Evolutionary conservation across 495 filamentous ascomycete species (phyloP).

Genomic region (Xylaria castorea): DNA sequence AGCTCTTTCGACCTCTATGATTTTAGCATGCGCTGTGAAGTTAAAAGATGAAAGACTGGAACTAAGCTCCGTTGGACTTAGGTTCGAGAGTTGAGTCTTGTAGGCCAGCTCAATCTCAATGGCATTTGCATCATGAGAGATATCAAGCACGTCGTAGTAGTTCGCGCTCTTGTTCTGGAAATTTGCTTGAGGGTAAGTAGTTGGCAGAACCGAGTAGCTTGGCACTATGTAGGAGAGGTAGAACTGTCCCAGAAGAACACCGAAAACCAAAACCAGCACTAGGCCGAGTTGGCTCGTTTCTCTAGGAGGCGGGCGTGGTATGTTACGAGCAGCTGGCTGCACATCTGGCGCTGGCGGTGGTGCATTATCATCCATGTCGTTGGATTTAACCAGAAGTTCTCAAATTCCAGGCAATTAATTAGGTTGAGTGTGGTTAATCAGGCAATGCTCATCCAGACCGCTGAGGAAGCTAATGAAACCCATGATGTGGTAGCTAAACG

Average conservation of each 20-base stretch:
- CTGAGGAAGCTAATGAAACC: not conserved
- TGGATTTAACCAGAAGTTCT: not conserved
- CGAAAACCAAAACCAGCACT: not conserved
- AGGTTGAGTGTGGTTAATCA: not conserved
- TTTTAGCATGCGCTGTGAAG: not conserved
- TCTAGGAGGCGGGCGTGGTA: not conserved
- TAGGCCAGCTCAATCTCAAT: not conserved
- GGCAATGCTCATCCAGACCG: not conserved
- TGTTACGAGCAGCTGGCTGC: not conserved
- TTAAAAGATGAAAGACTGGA: not conserved
- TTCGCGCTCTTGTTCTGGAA: slow-evolving; percentile 3
- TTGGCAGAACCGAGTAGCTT: not conserved
- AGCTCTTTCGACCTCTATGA: not conserved
- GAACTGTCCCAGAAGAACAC: not conserved
- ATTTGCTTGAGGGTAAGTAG: not conserved
- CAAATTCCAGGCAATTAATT: not conserved
- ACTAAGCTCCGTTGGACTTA: not conserved
- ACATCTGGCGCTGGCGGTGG: not conserved
- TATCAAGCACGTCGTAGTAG: not conserved
- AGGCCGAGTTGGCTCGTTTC: not conserved
- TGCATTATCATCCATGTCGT: not conserved
- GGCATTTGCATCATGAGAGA: not conserved
- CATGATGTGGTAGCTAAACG: not conserved
- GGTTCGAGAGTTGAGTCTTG: not conserved
- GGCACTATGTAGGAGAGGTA: slow-evolving; percentile 3